Evolutionary conservation across 2,329 filamentous ascomycete species (phyloP).

Genomic region (Thielaviopsis euricoi): DNA sequence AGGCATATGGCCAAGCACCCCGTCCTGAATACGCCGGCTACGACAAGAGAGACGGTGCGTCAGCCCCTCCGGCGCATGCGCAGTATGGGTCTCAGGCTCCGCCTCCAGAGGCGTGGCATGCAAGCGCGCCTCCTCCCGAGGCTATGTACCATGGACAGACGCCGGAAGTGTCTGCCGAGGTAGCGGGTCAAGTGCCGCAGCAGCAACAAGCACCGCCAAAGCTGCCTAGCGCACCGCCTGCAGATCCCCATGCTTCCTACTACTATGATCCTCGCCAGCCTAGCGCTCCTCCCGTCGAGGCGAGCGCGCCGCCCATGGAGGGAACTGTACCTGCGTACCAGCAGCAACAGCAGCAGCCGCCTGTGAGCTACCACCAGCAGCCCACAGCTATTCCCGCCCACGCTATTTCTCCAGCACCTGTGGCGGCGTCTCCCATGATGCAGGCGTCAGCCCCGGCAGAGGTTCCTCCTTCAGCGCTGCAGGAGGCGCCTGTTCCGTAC

Average conservation of each 20-base stretch:
- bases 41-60: not conserved
- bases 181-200: not conserved
- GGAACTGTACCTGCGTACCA: conserved; percentile 32
- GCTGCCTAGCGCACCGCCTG: conserved; percentile 16
- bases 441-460: conserved; percentile 3
- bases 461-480: conserved; percentile 10
- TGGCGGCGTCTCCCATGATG: conserved; percentile 1
- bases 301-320: conserved; percentile 23
- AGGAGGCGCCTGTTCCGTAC: conserved; percentile 12
- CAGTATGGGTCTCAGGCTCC: conserved; percentile 1
- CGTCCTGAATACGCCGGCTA: conserved; percentile 1
- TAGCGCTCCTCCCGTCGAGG: conserved; percentile 10
- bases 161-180: conserved; percentile 19
- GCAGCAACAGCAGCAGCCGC: conserved; percentile 18
- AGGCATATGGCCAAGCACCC: not conserved
- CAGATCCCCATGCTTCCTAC: conserved; percentile 39
- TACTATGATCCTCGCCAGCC: conserved; percentile 32
- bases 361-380: conserved; percentile 16
- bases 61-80: not conserved
- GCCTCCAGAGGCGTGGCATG: conserved; percentile 1
- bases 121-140: conserved; percentile 11
- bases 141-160: conserved; percentile 22
- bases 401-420: conserved; percentile 6
- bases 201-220: not conserved
- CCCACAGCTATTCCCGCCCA: not conserved